Base-by-base conservation (phyloP, 1,139 yeast genomes). In the Hyphopichia burtonii region DNA sequence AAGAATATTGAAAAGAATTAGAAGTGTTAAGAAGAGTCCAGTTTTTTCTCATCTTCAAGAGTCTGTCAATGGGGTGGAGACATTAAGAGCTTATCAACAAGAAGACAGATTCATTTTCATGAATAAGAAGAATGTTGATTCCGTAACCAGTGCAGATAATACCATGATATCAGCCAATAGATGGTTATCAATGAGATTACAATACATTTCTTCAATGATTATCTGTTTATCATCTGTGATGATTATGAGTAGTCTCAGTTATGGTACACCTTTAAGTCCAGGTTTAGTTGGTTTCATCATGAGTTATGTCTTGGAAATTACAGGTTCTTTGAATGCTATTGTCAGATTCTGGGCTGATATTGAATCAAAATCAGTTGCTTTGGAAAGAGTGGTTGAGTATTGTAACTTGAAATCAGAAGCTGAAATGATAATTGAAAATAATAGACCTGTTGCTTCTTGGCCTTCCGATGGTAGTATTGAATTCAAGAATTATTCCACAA, bases 151-250 rank as follows among this genome's bases (percentile, higher is more conserved):
- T 31, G 56, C 55, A n/a, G 55, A 54, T 27, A 56, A 56, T 47
- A 47, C 59, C 14, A 58, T 54, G 40, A 54, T 56, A 15, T 52
- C 55, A 14, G 51, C 62, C 41, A 65, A 63, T 41, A 62, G 74
- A 44, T 69, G 75, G 75, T 58, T 69, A 36, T 62, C 71, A 2
- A 60, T 67, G 61, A 58, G 74, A 46, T 59, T 69, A 41, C 71
- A 66, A 45, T 54, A 58, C 6, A 64, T 68, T 35, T 63, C 73
- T 9, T 59, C 73, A 1, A 31, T 63, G 19, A 58, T 69, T 32
- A 60, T 68, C 5, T 63, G 59, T 40, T 45, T 58, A 9, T 53
- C 68, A 1, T 54, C 71, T 2, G 45, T 65, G 23, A 49, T 65
- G 37, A 59, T 66, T 23, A 50, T 64, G 37, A 41, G 51, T 10